Evolutionary conservation across 2,329 filamentous ascomycete genomes (phyloP).

Genomic region (Cytospora piceicola): DNA sequence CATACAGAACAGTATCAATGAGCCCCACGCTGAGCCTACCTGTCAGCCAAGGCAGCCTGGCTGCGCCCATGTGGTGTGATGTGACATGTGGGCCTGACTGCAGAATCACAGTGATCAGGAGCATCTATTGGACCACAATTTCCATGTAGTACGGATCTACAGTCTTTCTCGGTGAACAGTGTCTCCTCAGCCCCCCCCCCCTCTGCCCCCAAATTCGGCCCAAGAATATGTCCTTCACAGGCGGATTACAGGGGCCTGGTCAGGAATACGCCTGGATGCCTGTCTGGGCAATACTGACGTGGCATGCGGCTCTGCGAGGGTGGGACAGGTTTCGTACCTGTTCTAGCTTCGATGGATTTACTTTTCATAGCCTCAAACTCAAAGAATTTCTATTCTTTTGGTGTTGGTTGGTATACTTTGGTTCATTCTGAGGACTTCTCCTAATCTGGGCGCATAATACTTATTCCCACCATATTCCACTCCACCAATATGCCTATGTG

Average conservation of each 20-base stretch:
- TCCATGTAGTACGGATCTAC: not conserved
- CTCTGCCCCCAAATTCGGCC: no score
- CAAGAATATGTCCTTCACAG: not conserved
- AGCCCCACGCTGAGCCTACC: not conserved
- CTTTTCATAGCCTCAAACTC: not conserved
- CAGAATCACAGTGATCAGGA: not conserved
- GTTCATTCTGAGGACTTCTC: not conserved
- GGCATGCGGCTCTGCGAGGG: constrained; percentile 12
- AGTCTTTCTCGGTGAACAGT: not conserved
- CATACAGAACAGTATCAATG: not conserved
- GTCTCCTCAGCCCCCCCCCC: constrained; percentile 10
- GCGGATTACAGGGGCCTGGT: not conserved
- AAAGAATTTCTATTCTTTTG: not conserved
- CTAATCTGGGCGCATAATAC: not conserved
- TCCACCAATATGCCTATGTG: not conserved
- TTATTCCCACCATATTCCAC: not conserved
- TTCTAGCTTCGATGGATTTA: not conserved
- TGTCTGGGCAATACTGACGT: not conserved
- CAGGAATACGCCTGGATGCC: not conserved
- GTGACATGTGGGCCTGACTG: not conserved
- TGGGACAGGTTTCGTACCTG: not conserved
- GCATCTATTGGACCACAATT: not conserved
- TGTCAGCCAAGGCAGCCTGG: constrained; percentile 17
- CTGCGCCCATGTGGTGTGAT: constrained; percentile 6
- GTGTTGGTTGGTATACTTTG: not conserved